Evolutionary conservation across 2,329 filamentous ascomycete species (phyloP).

Genomic region (Aspergillus aculeatinus): DNA sequence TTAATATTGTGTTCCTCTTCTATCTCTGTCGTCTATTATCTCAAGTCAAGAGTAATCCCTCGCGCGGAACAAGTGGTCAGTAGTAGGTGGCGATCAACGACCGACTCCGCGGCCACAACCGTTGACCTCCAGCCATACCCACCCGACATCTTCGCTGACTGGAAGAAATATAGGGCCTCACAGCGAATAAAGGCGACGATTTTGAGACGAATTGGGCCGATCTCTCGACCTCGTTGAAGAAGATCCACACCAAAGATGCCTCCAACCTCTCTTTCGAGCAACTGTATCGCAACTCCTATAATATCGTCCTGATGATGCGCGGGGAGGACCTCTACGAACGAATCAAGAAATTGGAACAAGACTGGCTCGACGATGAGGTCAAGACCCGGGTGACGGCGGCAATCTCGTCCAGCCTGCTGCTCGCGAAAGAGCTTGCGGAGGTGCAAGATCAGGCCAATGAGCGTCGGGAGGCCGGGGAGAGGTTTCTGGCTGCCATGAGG

Average conservation of each 20-base stretch:
- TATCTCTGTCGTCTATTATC: slow-evolving; percentile 13
- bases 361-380: slow-evolving; percentile 75
- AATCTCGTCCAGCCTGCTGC: slow-evolving; percentile 68
- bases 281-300: slow-evolving; percentile 90
- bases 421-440: slow-evolving; percentile 47
- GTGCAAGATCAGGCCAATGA: slow-evolving; percentile 68
- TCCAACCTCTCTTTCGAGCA: slow-evolving; percentile 91
- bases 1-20: slow-evolving; percentile 1
- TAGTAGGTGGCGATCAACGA: background rate
- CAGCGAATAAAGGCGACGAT: slow-evolving; percentile 62
- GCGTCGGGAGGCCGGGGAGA: slow-evolving; percentile 75
- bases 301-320: slow-evolving; percentile 85
- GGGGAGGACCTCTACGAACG: slow-evolving; percentile 77
- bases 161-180: slow-evolving; percentile 49
- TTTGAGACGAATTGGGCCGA: slow-evolving; percentile 84
- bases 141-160: background rate
- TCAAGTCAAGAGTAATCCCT: background rate
- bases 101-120: background rate
- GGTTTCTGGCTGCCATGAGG: slow-evolving; percentile 73
- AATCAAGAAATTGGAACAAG: slow-evolving; percentile 76
- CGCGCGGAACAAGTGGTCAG: background rate
- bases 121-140: background rate
- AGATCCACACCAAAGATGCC: slow-evolving; percentile 91
- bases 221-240: slow-evolving; percentile 71
- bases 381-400: slow-evolving; percentile 67